phyloP scores from a whole-genome alignment of 2,329 filamentous ascomycete species.

The Aspergillus unguis region DNA sequence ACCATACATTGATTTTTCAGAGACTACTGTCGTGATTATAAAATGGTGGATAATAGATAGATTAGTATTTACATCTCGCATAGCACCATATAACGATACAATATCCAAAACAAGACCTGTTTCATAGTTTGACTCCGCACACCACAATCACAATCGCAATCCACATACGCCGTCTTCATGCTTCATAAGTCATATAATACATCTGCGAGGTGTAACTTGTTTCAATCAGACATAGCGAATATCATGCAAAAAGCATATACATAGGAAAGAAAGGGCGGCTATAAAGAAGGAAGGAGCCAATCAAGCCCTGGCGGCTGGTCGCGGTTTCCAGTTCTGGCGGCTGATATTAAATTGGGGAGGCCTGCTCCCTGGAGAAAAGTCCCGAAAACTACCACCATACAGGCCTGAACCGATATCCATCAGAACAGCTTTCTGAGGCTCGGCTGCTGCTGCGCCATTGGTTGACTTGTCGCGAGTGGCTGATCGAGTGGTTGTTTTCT shows the following conservation, averaged over 20 bases:
- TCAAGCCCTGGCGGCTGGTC: constrained; percentile 29
- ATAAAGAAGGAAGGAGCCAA: constrained; percentile 1
- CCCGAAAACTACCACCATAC: constrained; percentile 32
- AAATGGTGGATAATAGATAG: neutral
- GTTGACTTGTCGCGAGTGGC: constrained; percentile 30
- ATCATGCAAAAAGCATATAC: constrained; percentile 15
- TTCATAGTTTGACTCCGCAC: neutral
- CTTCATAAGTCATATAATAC: constrained; percentile 26
- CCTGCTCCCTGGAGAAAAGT: constrained; percentile 28
- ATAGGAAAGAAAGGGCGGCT: constrained; percentile 11
- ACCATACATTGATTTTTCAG: too few species aligned
- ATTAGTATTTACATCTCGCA: neutral
- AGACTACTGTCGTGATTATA: too few species aligned
- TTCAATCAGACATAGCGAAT: neutral
- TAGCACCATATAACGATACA: neutral
- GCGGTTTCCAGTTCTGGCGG: constrained; percentile 34
- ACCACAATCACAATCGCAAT: neutral
- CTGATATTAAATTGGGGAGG: constrained; percentile 30
- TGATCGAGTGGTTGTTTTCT: constrained; percentile 17
- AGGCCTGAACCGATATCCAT: constrained; percentile 43
- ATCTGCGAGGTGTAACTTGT: constrained; percentile 11
- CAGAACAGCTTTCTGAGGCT: constrained; percentile 44
- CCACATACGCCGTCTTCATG: constrained; percentile 32
- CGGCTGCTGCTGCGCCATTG: constrained; percentile 32
- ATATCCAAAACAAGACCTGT: neutral